These are phyloP conservation scores for Psilocybe mexicana DNA, from an alignment of 1,284 basidiomycete species.

Conservation along the genomic window DNA sequence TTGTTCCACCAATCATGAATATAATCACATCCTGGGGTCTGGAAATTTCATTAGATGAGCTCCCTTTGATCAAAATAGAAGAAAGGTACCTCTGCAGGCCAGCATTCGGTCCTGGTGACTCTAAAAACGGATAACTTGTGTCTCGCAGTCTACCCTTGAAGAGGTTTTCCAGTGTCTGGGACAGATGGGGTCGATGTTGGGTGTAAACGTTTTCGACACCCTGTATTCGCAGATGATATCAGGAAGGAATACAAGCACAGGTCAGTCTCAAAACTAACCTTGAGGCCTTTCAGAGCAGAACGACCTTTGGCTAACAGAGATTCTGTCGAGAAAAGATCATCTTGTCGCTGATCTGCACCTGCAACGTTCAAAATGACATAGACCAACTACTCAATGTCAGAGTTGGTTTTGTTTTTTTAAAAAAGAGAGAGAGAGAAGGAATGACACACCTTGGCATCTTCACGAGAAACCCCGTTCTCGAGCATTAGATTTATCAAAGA, in stretches of 20 bases:
- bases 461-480: conserved; percentile 78
- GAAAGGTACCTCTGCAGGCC: conserved; percentile 59
- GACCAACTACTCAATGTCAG: conserved; percentile 63
- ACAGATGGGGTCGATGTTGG: conserved; percentile 93
- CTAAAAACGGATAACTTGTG: conserved; percentile 88
- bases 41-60: conserved; percentile 2
- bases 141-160: conserved; percentile 88
- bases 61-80: neutral
- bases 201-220: conserved; percentile 99
- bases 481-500: conserved; percentile 83
- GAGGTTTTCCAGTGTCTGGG: conserved; percentile 89
- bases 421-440: neutral
- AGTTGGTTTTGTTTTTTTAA: neutral
- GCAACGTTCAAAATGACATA: conserved; percentile 94
- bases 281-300: conserved; percentile 93
- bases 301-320: conserved; percentile 94
- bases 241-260: neutral
- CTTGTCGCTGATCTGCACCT: conserved; percentile 94
- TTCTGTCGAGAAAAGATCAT: conserved; percentile 96
- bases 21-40: conserved; percentile 94
- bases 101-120: conserved; percentile 66
- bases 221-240: conserved; percentile 37
- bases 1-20: conserved; percentile 93
- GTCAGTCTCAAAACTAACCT: conserved; percentile 47
- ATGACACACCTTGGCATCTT: conserved; percentile 74